phyloP scores from a whole-genome alignment of 1,139 yeast genomes.

The Yamadazyma triangularis region DNA sequence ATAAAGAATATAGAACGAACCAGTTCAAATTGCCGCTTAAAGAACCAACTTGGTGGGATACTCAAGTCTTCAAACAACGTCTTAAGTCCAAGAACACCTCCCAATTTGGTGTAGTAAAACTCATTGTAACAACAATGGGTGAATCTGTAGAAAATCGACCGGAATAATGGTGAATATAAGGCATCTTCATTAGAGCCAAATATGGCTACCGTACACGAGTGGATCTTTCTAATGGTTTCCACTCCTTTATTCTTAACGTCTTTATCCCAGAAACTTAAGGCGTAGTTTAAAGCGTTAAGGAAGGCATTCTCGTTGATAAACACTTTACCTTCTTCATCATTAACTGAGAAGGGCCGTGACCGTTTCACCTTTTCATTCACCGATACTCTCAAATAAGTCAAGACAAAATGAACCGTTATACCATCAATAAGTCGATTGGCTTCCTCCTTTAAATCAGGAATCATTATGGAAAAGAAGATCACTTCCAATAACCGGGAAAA shows the following conservation, averaged over 20 bases:
- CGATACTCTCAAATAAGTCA: slow-evolving; percentile 72
- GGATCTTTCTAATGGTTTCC: slow-evolving; percentile 58
- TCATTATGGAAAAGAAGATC: slow-evolving; percentile 68
- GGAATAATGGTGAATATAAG: slow-evolving; percentile 66
- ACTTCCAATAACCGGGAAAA: slow-evolving; percentile 61
- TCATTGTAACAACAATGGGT: slow-evolving; percentile 92
- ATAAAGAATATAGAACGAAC: slow-evolving; percentile 87
- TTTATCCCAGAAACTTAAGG: slow-evolving; percentile 72
- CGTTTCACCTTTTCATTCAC: slow-evolving; percentile 67
- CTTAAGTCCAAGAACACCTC: slow-evolving; percentile 82
- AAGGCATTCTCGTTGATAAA: slow-evolving; percentile 66
- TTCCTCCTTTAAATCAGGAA: slow-evolving; percentile 69
- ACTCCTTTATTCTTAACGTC: slow-evolving; percentile 71
- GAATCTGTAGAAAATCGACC: slow-evolving; percentile 74
- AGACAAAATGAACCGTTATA: slow-evolving; percentile 72
- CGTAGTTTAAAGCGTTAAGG: slow-evolving; percentile 70
- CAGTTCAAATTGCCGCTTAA: slow-evolving; percentile 75
- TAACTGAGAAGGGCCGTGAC: slow-evolving; percentile 67
- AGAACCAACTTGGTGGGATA: slow-evolving; percentile 70
- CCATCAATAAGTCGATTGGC: slow-evolving; percentile 61
- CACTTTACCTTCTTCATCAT: slow-evolving; percentile 75
- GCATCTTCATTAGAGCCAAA: slow-evolving; percentile 68
- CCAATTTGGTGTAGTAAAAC: slow-evolving; percentile 77
- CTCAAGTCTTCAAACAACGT: slow-evolving; percentile 65
- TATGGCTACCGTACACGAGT: slow-evolving; percentile 56